Evolutionary conservation across 73 alveolate genomes (phyloP).

Genomic region (Tetrahymena elliotti): DNA sequence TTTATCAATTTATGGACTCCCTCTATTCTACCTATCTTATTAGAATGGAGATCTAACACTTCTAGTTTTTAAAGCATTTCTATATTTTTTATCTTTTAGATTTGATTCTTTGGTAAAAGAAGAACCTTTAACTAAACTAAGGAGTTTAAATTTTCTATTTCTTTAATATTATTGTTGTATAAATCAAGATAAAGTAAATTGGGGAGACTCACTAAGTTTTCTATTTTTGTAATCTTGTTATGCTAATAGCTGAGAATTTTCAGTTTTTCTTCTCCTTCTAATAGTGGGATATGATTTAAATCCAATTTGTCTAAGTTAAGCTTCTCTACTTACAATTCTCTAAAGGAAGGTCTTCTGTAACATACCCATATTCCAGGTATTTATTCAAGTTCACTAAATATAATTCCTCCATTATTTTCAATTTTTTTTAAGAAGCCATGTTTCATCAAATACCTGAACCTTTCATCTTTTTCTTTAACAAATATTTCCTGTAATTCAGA

Average conservation of each 20-base stretch:
- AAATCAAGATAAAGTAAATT: slow-evolving; percentile 78
- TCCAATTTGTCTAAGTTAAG: slow-evolving; percentile 82
- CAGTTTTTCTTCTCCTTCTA: slow-evolving; percentile 91
- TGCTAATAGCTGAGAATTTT: slow-evolving; percentile 71
- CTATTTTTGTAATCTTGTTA: slow-evolving; percentile 76
- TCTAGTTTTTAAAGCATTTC: slow-evolving; percentile 76
- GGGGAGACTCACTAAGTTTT: slow-evolving; percentile 79
- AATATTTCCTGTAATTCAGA: background rate
- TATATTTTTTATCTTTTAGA: slow-evolving; percentile 71
- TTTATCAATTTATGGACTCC: slow-evolving; percentile 60
- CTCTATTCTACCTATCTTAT: slow-evolving; percentile 78
- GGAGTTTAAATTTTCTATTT: slow-evolving; percentile 75
- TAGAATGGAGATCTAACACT: slow-evolving; percentile 85
- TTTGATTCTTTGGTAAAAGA: slow-evolving; percentile 79
- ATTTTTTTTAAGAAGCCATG: slow-evolving; percentile 78
- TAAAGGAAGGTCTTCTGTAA: slow-evolving; percentile 80
- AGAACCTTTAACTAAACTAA: slow-evolving; percentile 76
- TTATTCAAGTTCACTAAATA: slow-evolving; percentile 82
- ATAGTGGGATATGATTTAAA: slow-evolving; percentile 83
- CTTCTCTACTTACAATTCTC: slow-evolving; percentile 77
- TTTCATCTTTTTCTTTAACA: slow-evolving; percentile 64
- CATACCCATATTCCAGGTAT: slow-evolving; percentile 88
- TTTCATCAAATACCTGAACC: slow-evolving; percentile 76
- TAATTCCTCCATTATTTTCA: slow-evolving; percentile 84
- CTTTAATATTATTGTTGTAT: slow-evolving; percentile 72